Evolutionary conservation across 2,329 filamentous ascomycete genomes (phyloP), one percentile per base, ranked within the genome.

Genomic region (Aspergillus luchuensis): DNA sequence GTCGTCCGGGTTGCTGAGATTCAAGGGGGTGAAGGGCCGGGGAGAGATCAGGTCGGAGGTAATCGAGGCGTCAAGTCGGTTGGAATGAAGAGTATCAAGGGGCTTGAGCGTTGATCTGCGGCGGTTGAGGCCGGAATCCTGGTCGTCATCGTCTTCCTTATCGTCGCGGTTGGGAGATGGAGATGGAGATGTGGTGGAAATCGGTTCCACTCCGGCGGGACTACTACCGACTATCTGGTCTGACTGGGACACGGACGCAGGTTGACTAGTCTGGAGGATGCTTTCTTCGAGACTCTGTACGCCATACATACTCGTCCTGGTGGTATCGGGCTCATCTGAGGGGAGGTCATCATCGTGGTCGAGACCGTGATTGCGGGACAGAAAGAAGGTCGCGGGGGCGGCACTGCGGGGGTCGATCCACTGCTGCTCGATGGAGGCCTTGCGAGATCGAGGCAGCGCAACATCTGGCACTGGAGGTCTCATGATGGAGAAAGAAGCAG

Each of bases 371-470:
- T 82, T 83, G 64, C 81, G 84, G 62, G 82, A 79, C 63, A 89
- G 76, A 72, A 88, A 87, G 79, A 87, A 88, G 55, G 83, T 84
- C 54, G 83, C 83, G 45, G 84, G 84, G 62, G 76, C 76, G 59
- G 72, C 67, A 66, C 68, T 71, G 66, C 72, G 72, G 68, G 73
- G 72, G 59, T 79, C 76, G 58, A 69, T 70, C 67, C 70, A 72
- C 59, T 74, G 72, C 63, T 70, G 70, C 56, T 71, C 72, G 52
- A 70, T 67, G 61, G 72, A 74, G 53, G 67, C 63, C 66, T 78
- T 80, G 66, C 71, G 76, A 67, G 69, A 70, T 61, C 66, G 71
- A 63, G 72, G 66, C 59, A 61, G 56, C 60, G 66, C 57, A 57
- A 74, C 60, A 62, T 80, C 72, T 19, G 75, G 69, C 51, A 72